Percentiles rank a stretch among this genome's conserved stretches.
These are phyloP conservation scores for Leptographium galeiforme DNA, from an alignment of 2,329 filamentous ascomycete genomes.

Conservation along the genomic window DNA sequence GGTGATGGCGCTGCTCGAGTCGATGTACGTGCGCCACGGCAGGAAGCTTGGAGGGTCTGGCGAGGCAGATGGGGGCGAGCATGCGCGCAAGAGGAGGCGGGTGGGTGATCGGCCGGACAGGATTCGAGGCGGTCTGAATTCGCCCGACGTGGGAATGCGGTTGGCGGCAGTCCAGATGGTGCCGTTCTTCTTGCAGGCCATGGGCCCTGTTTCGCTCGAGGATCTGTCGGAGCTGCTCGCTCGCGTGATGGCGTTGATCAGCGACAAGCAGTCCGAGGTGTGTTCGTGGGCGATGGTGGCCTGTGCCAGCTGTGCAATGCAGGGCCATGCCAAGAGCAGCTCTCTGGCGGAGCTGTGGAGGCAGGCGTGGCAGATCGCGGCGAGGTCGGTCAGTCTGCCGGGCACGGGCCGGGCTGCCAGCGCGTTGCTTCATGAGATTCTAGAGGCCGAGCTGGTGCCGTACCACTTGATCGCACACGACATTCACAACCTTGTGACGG, in stretches of 20 bases:
- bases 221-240: conserved; percentile 43
- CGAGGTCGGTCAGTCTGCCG: conserved; percentile 55
- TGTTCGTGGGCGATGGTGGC: conserved; percentile 76
- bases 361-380: conserved; percentile 62
- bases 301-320: conserved; percentile 45
- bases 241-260: conserved; percentile 43
- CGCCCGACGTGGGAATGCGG: conserved; percentile 28
- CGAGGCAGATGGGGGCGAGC: conserved; percentile 21
- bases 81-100: conserved; percentile 39
- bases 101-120: conserved; percentile 28
- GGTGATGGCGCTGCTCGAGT: conserved; percentile 44
- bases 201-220: conserved; percentile 29
- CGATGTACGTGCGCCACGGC: conserved; percentile 22
- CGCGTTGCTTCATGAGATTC: conserved; percentile 54
- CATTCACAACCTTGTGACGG: conserved; percentile 58
- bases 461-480: conserved; percentile 56
- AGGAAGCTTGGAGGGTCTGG: conserved; percentile 10
- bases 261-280: conserved; percentile 53
- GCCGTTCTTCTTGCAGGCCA: conserved; percentile 39
- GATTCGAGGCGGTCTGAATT: conserved; percentile 34
- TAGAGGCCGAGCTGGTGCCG: conserved; percentile 52
- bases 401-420: conserved; percentile 65
- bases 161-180: conserved; percentile 43
- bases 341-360: conserved; percentile 45
- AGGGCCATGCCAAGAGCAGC: conserved; percentile 24